Evolutionary conservation across 768 basidiomycete genomes (phyloP).

Genomic region (Candolleomyces aberdarensis): DNA sequence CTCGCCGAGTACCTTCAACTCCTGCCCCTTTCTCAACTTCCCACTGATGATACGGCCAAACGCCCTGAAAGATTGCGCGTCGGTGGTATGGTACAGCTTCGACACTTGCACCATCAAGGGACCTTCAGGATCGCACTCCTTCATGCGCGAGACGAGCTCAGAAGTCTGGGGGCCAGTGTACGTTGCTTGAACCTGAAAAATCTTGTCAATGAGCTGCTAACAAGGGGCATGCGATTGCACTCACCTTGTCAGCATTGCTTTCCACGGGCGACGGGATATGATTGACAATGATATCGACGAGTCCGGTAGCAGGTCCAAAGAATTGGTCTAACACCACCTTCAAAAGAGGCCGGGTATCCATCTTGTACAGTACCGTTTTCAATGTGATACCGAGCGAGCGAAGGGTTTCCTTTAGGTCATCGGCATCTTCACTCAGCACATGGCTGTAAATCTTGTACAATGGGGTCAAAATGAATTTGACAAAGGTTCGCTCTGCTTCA

Average conservation of each 20-base stretch:
- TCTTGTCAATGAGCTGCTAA: background rate
- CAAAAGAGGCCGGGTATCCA: conserved; percentile 94
- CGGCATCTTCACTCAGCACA: conserved; percentile 92
- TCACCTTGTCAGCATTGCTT: conserved; percentile 59
- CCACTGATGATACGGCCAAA: conserved; percentile 95
- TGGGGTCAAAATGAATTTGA: conserved; percentile 94
- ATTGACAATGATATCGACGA: conserved; percentile 90
- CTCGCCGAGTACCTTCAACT: conserved; percentile 95
- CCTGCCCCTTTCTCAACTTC: conserved; percentile 77
- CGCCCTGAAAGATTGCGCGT: conserved; percentile 94
- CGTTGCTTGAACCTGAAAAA: conserved; percentile 65
- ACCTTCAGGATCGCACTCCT: conserved; percentile 75
- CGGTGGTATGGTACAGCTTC: conserved; percentile 94
- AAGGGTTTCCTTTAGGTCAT: conserved; percentile 80
- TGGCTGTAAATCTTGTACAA: conserved; percentile 96
- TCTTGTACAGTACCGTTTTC: conserved; percentile 95
- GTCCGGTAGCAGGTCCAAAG: conserved; percentile 86
- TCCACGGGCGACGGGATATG: conserved; percentile 82
- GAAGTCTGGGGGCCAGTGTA: conserved; percentile 89
- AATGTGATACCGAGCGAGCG: conserved; percentile 74
- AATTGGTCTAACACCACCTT: conserved; percentile 95
- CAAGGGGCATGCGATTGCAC: background rate
- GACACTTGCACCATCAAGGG: conserved; percentile 92
- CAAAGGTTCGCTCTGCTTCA: conserved; percentile 80
- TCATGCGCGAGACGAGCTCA: conserved; percentile 75